Evolutionary conservation across 768 basidiomycete species (phyloP).

Genomic region (Chlorophyllum brunneum): DNA sequence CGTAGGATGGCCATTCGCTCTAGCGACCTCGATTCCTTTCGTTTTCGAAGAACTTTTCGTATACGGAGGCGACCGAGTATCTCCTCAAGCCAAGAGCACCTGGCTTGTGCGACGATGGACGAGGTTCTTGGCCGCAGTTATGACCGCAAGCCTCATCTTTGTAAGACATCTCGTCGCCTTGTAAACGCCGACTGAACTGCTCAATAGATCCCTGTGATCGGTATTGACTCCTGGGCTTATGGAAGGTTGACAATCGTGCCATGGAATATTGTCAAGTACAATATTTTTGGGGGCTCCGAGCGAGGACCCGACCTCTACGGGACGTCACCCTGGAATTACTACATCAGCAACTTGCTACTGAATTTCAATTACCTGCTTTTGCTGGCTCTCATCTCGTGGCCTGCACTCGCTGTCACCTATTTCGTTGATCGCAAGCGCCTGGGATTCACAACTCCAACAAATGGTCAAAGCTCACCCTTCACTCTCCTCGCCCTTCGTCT

Average conservation of each 20-base stretch:
- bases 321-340: conserved; percentile 83
- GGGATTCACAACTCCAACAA: conserved; percentile 44
- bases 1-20: conserved; percentile 96
- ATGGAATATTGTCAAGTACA: conserved; percentile 93
- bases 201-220: conserved; percentile 74
- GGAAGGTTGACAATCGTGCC: conserved; percentile 76
- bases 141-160: conserved; percentile 56
- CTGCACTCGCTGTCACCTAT: conserved; percentile 72
- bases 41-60: conserved; percentile 87
- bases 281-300: conserved; percentile 76
- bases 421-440: conserved; percentile 73
- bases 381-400: conserved; percentile 78
- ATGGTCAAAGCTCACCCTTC: conserved; percentile 74
- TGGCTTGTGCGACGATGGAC: conserved; percentile 67
- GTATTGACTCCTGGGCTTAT: conserved; percentile 84
- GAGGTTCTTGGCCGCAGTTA: conserved; percentile 49
- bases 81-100: conserved; percentile 33
- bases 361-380: conserved; percentile 91
- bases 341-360: conserved; percentile 82
- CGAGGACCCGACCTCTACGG: conserved; percentile 94
- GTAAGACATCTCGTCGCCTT: conserved; percentile 35
- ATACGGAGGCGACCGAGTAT: conserved; percentile 62
- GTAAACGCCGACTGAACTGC: conserved; percentile 1
- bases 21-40: conserved; percentile 84
- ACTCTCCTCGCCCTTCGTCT: conserved; percentile 72